phyloP scores from a whole-genome alignment of 306 rosid species.

The Lupinus albus region DNA sequence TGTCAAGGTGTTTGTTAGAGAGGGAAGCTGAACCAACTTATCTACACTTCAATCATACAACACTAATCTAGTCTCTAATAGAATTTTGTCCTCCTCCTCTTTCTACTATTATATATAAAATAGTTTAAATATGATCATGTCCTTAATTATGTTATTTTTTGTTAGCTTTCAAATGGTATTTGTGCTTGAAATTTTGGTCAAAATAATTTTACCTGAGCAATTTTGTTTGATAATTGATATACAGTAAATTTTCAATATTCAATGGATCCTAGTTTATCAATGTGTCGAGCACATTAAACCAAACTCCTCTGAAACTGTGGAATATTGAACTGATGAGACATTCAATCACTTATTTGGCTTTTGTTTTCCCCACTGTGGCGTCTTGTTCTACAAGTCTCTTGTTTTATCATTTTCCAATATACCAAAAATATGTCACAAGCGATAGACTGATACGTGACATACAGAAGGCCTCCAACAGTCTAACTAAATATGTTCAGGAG shows the following conservation, averaged over 20 bases:
- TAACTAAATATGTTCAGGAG: neutral
- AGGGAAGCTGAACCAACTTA: too few relatives aligned
- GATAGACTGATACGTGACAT: neutral
- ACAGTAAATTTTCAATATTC: conserved; percentile 3
- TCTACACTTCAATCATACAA: too few relatives aligned
- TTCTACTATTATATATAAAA: neutral
- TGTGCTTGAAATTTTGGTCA: neutral
- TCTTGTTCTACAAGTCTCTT: conserved; percentile 9
- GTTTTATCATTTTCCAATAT: conserved; percentile 1
- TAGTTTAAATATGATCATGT: neutral
- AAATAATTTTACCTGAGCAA: neutral
- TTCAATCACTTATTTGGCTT: neutral
- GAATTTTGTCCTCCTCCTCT: too few relatives aligned
- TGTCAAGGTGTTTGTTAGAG: conserved; percentile 28
- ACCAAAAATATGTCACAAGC: neutral
- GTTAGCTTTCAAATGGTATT: neutral
- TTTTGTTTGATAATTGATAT: conserved; percentile 12
- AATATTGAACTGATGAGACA: neutral
- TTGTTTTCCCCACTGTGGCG: conserved; percentile 4
- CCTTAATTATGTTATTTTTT: neutral
- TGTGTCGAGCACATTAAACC: conserved; percentile 7
- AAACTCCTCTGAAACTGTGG: neutral
- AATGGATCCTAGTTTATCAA: neutral
- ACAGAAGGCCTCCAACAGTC: conserved; percentile 12
- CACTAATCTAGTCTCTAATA: too few relatives aligned